A percentile compares a stretch with the other conserved stretches of the same genome.
Conservation (phyloP, 805 yeast genomes). For the Hanseniaspora opuntiae region DNA sequence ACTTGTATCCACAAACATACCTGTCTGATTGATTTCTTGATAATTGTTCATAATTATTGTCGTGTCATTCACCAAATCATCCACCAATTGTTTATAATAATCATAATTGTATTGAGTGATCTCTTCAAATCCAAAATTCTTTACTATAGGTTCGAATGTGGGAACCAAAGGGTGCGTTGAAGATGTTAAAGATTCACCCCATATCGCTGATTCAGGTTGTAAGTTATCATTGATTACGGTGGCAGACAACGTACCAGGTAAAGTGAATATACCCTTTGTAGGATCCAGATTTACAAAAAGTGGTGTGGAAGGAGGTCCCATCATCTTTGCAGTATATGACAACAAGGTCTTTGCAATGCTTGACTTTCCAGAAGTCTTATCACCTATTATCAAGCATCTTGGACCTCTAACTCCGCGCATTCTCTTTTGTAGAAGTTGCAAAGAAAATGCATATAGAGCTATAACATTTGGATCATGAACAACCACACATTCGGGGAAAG, state of each 20-base stretch:
- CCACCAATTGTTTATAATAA: slow-evolving; percentile 36
- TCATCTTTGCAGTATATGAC: slow-evolving; percentile 65
- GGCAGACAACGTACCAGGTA: slow-evolving; percentile 78
- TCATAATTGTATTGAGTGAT: slow-evolving; percentile 35
- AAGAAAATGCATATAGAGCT: slow-evolving; percentile 55
- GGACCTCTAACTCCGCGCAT: slow-evolving; percentile 47
- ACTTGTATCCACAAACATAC: slow-evolving; percentile 24
- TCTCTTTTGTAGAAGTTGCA: slow-evolving; percentile 62
- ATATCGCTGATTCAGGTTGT: slow-evolving; percentile 54
- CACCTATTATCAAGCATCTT: slow-evolving; percentile 58
- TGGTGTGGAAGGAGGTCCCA: slow-evolving; percentile 39
- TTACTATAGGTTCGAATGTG: slow-evolving; percentile 81
- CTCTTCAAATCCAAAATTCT: slow-evolving; percentile 59
- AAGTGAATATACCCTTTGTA: slow-evolving; percentile 47
- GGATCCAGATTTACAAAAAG: slow-evolving; percentile 72
- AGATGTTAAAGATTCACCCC: slow-evolving; percentile 68
- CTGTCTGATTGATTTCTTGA: slow-evolving; percentile 23
- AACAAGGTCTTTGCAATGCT: slow-evolving; percentile 52
- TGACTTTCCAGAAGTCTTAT: slow-evolving; percentile 64
- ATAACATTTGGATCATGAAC: slow-evolving; percentile 37
- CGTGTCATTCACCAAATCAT: slow-evolving; percentile 38
- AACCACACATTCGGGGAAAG: slow-evolving; percentile 13
- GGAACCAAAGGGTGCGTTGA: slow-evolving; percentile 58
- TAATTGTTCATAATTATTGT: slow-evolving; percentile 21
- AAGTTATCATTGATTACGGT: slow-evolving; percentile 69